A percentile compares a stretch with the other conserved stretches of the same genome.
These are phyloP conservation scores for Russula olivacea DNA, from an alignment of 768 basidiomycete genomes.

Conservation along the genomic window DNA sequence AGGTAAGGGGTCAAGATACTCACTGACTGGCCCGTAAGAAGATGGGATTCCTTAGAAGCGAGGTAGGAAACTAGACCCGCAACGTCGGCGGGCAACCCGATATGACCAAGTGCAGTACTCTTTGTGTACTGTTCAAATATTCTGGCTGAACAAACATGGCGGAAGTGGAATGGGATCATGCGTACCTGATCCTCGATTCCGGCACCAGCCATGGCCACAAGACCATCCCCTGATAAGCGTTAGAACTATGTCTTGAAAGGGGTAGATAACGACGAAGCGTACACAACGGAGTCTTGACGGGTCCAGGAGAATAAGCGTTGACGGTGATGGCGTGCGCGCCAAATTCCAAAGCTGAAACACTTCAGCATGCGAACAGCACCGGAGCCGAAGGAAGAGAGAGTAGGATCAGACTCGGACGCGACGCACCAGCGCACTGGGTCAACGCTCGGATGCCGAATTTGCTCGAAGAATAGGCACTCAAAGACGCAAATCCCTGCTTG, in stretches of 20 bases:
- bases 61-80: conserved; percentile 33
- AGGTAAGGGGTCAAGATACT: not conserved
- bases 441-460: conserved; percentile 33
- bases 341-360: conserved; percentile 25
- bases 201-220: not conserved
- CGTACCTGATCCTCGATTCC: conserved; percentile 19
- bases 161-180: too few species aligned
- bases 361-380: conserved; percentile 5
- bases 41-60: conserved; percentile 30
- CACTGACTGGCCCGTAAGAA: conserved; percentile 30
- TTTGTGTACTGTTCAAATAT: conserved; percentile 5
- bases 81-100: conserved; percentile 28
- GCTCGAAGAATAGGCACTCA: conserved; percentile 29
- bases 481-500: conserved; percentile 11
- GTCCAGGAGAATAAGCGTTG: conserved; percentile 26
- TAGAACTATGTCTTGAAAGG: not conserved
- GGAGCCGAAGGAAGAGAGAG: not conserved
- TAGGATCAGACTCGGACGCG: not conserved
- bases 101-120: conserved; percentile 23
- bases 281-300: conserved; percentile 24
- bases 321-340: conserved; percentile 26
- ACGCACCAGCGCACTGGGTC: conserved; percentile 28
- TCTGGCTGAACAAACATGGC: not conserved
- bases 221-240: conserved; percentile 10
- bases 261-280: not conserved